These are phyloP conservation scores for Dactylellina leptospora DNA, from an alignment of 2,329 filamentous ascomycete genomes.

Conservation along the genomic window DNA sequence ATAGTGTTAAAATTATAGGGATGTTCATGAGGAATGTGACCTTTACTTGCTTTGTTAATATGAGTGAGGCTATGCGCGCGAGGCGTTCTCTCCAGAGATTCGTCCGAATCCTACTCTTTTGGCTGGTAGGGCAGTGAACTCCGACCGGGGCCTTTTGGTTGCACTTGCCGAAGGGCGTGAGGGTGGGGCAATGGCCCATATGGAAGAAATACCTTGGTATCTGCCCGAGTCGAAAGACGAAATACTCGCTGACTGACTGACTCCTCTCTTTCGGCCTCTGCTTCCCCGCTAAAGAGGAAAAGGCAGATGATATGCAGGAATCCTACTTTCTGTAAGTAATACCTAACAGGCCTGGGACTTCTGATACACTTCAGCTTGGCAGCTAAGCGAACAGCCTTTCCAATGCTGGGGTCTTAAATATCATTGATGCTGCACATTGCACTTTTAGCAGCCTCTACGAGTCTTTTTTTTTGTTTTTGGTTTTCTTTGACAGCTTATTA, in stretches of 20 bases:
- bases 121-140: slow-evolving; percentile 30
- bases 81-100: background rate
- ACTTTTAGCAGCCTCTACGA: slow-evolving; percentile 34
- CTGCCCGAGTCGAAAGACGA: background rate
- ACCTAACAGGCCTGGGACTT: slow-evolving; percentile 29
- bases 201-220: slow-evolving; percentile 5
- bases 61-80: slow-evolving; percentile 47
- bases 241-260: background rate
- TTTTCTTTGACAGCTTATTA: slow-evolving; percentile 21
- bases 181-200: background rate
- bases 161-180: background rate
- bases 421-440: slow-evolving; percentile 11
- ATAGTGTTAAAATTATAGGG: slow-evolving; percentile 22
- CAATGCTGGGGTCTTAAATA: slow-evolving; percentile 21
- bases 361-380: slow-evolving; percentile 44
- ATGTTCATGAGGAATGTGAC: slow-evolving; percentile 29
- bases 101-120: slow-evolving; percentile 51
- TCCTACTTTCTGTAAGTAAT: slow-evolving; percentile 51
- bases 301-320: slow-evolving; percentile 45
- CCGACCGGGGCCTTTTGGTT: slow-evolving; percentile 3
- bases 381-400: slow-evolving; percentile 33
- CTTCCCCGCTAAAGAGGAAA: slow-evolving; percentile 23
- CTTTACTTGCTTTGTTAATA: slow-evolving; percentile 1
- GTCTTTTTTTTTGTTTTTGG: slow-evolving; percentile 24
- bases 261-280: background rate